phyloP scores from a whole-genome alignment of 2,329 filamentous ascomycete genomes.

The Niveomyces coronatus region DNA sequence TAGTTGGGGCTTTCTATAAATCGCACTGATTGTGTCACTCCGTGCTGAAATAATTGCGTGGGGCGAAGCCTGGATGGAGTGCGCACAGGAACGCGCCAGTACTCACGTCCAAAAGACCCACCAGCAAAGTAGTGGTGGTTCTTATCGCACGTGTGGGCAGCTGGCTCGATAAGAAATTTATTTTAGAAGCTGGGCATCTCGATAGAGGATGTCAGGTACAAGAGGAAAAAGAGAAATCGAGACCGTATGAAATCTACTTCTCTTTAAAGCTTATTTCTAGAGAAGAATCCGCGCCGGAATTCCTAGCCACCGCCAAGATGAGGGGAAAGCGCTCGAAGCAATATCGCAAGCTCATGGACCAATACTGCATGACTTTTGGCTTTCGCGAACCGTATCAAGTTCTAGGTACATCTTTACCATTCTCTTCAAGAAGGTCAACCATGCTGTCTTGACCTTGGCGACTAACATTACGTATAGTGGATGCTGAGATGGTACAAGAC shows the following conservation, averaged over 20 bases:
- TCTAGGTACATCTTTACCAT: conserved; percentile 52
- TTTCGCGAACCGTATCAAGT: conserved; percentile 95
- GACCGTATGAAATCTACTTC: no score
- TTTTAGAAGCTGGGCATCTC: conserved; percentile 15
- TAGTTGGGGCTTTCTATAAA: no score
- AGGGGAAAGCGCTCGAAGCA: conserved; percentile 44
- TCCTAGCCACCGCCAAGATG: conserved; percentile 28
- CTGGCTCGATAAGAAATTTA: conserved; percentile 30
- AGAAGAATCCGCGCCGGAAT: no score
- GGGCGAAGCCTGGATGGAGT: no score
- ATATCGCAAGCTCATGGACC: conserved; percentile 78
- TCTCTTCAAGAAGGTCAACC: conserved; percentile 2
- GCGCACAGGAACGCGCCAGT: no score
- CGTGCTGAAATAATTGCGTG: no score
- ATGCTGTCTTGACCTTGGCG: background rate
- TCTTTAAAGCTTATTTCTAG: no score
- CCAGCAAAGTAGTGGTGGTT: background rate
- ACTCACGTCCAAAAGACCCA: no score
- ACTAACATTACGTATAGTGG: conserved; percentile 41
- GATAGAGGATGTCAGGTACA: conserved; percentile 1
- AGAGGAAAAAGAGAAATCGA: no score
- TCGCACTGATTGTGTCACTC: no score
- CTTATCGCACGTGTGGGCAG: conserved; percentile 25
- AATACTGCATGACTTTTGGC: conserved; percentile 76
- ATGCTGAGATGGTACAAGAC: conserved; percentile 75